These are phyloP conservation scores for Jaapia argillacea DNA, from an alignment of 768 basidiomycete genomes.

Conservation along the genomic window DNA sequence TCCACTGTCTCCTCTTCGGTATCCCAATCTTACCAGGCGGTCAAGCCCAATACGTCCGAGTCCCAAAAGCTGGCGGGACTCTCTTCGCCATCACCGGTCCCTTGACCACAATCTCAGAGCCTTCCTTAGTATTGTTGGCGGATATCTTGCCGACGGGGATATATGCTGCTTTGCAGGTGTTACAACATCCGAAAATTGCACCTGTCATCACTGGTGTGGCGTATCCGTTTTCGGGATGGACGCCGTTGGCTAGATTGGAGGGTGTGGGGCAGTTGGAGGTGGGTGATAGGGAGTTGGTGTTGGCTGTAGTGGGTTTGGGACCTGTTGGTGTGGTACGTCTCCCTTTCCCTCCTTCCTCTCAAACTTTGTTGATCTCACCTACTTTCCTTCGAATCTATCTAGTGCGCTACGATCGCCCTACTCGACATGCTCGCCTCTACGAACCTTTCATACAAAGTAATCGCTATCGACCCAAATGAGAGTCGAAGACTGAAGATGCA, in stretches of 20 bases:
- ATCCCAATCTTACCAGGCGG: slow-evolving; percentile 57
- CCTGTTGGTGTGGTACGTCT: slow-evolving; percentile 58
- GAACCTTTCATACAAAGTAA: too few relatives aligned
- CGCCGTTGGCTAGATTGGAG: too few relatives aligned
- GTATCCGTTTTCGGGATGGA: slow-evolving; percentile 35
- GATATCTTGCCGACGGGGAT: slow-evolving; percentile 78
- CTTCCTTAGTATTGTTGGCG: slow-evolving; percentile 59
- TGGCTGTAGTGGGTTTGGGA: slow-evolving; percentile 70
- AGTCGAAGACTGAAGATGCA: slow-evolving; percentile 48
- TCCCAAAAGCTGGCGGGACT: slow-evolving; percentile 74
- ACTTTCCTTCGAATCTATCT: neutral
- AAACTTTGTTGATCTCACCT: neutral
- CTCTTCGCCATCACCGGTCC: slow-evolving; percentile 46
- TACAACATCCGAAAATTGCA: slow-evolving; percentile 65
- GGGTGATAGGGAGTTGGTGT: slow-evolving; percentile 42
- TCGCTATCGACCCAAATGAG: slow-evolving; percentile 56
- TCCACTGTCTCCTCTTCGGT: slow-evolving; percentile 53
- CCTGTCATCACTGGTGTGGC: slow-evolving; percentile 48
- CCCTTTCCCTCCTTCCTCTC: too few relatives aligned
- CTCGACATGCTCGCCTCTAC: too few relatives aligned
- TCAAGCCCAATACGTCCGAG: slow-evolving; percentile 72
- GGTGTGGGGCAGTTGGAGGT: slow-evolving; percentile 16
- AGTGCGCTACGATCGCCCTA: too few relatives aligned
- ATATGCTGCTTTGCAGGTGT: slow-evolving; percentile 62
- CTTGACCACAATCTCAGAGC: slow-evolving; percentile 35